Percentiles rank a stretch among this genome's conserved stretches.
Conservation (phyloP, 2,329 filamentous ascomycete genomes). For the Ophiosphaerella herpotricha region DNA sequence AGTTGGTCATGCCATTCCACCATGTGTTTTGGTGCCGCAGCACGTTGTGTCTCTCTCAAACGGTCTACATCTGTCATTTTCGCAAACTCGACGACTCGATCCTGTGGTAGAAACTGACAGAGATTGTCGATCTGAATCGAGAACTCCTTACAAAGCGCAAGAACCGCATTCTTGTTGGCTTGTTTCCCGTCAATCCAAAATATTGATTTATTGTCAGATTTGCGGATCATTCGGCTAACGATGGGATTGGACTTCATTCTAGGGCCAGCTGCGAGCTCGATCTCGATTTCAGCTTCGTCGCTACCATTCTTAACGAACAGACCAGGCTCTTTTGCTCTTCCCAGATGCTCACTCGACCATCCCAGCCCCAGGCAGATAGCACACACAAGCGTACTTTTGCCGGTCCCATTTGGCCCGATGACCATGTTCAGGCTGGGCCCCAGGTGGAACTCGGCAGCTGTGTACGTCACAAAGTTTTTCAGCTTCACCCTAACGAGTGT, state of each 20-base stretch:
- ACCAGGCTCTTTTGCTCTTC: constrained; percentile 79
- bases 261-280: constrained; percentile 74
- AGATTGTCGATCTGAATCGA: constrained; percentile 97
- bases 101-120: constrained; percentile 95
- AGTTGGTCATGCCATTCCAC: constrained; percentile 76
- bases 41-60: constrained; percentile 82
- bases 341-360: constrained; percentile 73
- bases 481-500: constrained; percentile 87
- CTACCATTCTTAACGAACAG: constrained; percentile 94
- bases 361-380: constrained; percentile 93
- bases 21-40: constrained; percentile 83
- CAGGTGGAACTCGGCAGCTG: constrained; percentile 84
- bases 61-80: constrained; percentile 80
- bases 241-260: constrained; percentile 69
- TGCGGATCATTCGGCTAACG: constrained; percentile 75
- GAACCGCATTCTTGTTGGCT: constrained; percentile 65
- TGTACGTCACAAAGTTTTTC: constrained; percentile 93
- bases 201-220: constrained; percentile 79
- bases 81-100: constrained; percentile 93
- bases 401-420: constrained; percentile 97
- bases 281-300: constrained; percentile 79
- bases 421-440: constrained; percentile 97
- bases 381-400: constrained; percentile 96
- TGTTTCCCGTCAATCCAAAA: constrained; percentile 76
- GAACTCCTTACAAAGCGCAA: constrained; percentile 69